A percentile compares a stretch with the other conserved stretches of the same genome.
phyloP scores from a whole-genome alignment of 2,329 filamentous ascomycete species.

The Sclerotinia glacialis region DNA sequence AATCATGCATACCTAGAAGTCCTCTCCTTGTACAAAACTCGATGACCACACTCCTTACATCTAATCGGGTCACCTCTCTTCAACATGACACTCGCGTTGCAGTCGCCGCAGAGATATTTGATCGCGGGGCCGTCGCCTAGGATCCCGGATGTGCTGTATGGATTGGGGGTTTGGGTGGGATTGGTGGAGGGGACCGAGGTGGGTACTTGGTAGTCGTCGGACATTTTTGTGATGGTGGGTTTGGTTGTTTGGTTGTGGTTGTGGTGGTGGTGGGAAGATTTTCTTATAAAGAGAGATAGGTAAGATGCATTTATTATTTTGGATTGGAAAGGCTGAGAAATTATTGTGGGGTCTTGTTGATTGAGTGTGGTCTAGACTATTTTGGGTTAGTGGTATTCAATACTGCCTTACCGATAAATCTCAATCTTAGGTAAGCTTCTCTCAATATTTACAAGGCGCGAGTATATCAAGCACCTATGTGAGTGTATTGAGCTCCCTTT shows the following conservation, averaged over 20 bases:
- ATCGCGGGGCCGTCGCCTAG: conserved; percentile 53
- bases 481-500: no score
- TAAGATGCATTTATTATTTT: not conserved
- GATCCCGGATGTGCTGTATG: conserved; percentile 37
- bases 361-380: not conserved
- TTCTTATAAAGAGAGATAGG: conserved; percentile 11
- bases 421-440: no score
- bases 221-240: not conserved
- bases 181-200: conserved; percentile 5
- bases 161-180: conserved; percentile 31
- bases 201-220: conserved; percentile 21
- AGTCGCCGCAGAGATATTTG: conserved; percentile 79
- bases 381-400: not conserved
- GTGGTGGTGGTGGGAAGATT: conserved; percentile 3
- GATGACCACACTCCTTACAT: conserved; percentile 90
- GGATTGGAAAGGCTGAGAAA: conserved; percentile 1
- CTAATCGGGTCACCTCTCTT: conserved; percentile 77
- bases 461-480: not conserved
- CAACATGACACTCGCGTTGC: conserved; percentile 71
- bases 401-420: not conserved
- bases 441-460: not conserved
- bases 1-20: conserved; percentile 76
- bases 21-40: conserved; percentile 95
- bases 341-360: conserved; percentile 9
- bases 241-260: not conserved